Evolutionary conservation across 2,329 filamentous ascomycete species (phyloP), one percentile per base, ranked within the genome.

Genomic region (Aspergillus thermomutatus): DNA sequence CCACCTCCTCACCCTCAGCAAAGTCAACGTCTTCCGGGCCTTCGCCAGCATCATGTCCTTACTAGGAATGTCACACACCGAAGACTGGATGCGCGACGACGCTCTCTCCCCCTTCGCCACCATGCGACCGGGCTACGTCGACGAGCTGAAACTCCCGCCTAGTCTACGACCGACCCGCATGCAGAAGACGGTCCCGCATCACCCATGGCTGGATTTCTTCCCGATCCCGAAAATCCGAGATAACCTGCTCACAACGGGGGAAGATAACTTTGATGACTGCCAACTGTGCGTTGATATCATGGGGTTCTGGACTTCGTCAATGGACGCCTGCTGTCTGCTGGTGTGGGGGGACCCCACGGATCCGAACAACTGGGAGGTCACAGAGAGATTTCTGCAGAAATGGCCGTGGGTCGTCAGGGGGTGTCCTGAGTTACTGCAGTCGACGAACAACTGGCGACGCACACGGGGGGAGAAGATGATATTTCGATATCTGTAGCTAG

Each of bases 341-440:
- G 77, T 82, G 1, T 83, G 80, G 81, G 78, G 79, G 0, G 76
- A 80, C 5, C 70, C 80, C 0, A 78, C 74, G 69, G 72, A 82
- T 37, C 54, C 70, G 2, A 57, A 59, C 0, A 76, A 72, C 9
- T 83, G 81, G 82, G 81, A 83, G 59, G 69, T 78, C 1, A 80
- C 73, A 0, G 70, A 73, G 8, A 55, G 57, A 0, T 82, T 84
- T 59, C 60, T 78, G 2, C 67, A 66, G 43, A 82, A 81, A 59
- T 83, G 79, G 78, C 59, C 60, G 6, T 69, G 66, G 67, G 49
- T 69, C 23, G 60, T 71, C 0, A 49, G 59, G n/a, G 68, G 67
- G 1, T 69, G 64, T 56, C 60, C 63, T 1, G 66, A 66, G 41
- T 43, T 69, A 21, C 49, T 71, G 53, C 52, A 60, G 17, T 57